Evolutionary conservation across 2,329 filamentous ascomycete genomes (phyloP).

Genomic region (Fusarium virguliforme): DNA sequence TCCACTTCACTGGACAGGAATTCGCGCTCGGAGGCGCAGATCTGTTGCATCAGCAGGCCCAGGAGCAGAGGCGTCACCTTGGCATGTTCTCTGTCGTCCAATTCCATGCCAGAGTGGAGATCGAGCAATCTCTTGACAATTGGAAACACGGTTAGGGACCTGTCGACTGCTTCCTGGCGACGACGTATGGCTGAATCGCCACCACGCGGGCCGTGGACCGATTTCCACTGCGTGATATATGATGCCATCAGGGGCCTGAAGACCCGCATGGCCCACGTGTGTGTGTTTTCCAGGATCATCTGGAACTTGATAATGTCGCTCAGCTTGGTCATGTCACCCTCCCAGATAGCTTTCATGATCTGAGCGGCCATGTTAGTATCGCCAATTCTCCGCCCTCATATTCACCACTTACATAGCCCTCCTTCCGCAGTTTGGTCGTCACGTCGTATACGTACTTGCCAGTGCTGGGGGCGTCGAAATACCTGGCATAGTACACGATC

Average conservation of each 20-base stretch:
- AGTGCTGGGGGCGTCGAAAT: slow-evolving; percentile 20
- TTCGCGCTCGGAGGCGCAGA: slow-evolving; percentile 15
- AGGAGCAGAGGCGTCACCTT: slow-evolving; percentile 28
- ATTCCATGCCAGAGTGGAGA: slow-evolving; percentile 7
- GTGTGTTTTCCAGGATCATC: slow-evolving; percentile 44
- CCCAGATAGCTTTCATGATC: slow-evolving; percentile 44
- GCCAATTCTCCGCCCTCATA: too few relatives aligned
- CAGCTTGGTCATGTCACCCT: slow-evolving; percentile 30
- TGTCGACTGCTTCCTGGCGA: slow-evolving; percentile 13
- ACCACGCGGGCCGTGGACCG: too few relatives aligned
- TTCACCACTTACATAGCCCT: slow-evolving; percentile 26
- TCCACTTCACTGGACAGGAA: slow-evolving; percentile 8
- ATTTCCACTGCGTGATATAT: slow-evolving; percentile 40
- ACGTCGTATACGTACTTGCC: background rate
- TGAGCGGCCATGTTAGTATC: background rate
- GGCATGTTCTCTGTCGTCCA: slow-evolving; percentile 5
- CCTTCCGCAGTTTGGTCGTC: background rate
- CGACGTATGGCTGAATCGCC: background rate
- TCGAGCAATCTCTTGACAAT: slow-evolving; percentile 15
- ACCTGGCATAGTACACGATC: slow-evolving; percentile 33
- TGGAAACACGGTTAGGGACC: background rate
- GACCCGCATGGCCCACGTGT: slow-evolving; percentile 44
- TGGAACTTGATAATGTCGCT: slow-evolving; percentile 31
- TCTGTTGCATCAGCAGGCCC: slow-evolving; percentile 28
- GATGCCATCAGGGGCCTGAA: slow-evolving; percentile 38